Percentiles rank a stretch among this genome's conserved stretches.
Conservation (phyloP, 2,329 filamentous ascomycete species). For the Sporothrix sp. region DNA sequence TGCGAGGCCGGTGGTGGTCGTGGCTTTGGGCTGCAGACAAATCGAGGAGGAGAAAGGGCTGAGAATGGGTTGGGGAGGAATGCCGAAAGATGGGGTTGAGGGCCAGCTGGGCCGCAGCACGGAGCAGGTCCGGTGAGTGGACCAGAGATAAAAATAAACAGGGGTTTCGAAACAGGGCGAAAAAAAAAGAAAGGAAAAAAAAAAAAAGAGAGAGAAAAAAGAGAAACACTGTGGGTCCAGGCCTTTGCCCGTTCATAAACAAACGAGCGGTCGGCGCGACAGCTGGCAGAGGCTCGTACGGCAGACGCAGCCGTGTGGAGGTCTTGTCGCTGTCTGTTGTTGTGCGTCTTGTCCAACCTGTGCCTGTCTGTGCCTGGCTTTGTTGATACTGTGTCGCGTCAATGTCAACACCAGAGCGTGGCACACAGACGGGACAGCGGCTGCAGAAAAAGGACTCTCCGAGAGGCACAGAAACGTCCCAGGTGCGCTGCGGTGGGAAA, state of each 20-base stretch:
- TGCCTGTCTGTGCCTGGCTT: neutral
- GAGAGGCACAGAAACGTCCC: too few relatives aligned
- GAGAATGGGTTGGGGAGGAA: slow-evolving; percentile 1
- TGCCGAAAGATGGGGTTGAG: slow-evolving; percentile 4
- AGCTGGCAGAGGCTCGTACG: neutral
- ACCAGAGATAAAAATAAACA: slow-evolving; percentile 8
- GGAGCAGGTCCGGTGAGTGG: neutral
- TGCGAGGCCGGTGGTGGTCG: neutral
- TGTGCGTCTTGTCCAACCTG: neutral
- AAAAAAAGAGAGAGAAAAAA: neutral
- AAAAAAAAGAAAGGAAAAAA: neutral
- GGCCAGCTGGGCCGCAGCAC: slow-evolving; percentile 7
- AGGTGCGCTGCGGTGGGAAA: neutral
- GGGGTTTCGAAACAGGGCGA: neutral
- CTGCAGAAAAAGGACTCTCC: neutral
- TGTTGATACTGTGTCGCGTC: neutral
- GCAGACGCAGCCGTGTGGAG: too few relatives aligned
- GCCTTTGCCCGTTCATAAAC: slow-evolving; percentile 5
- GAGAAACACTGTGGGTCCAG: neutral
- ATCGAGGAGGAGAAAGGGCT: neutral
- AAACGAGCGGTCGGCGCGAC: neutral
- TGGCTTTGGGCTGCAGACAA: neutral
- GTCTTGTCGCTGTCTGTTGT: neutral
- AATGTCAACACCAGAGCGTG: slow-evolving; percentile 11
- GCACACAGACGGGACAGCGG: too few relatives aligned